A percentile compares a stretch with the other conserved stretches of the same genome.
Evolutionary conservation across 2,329 filamentous ascomycete genomes (phyloP).

Genomic region (Colletotrichum sp.): DNA sequence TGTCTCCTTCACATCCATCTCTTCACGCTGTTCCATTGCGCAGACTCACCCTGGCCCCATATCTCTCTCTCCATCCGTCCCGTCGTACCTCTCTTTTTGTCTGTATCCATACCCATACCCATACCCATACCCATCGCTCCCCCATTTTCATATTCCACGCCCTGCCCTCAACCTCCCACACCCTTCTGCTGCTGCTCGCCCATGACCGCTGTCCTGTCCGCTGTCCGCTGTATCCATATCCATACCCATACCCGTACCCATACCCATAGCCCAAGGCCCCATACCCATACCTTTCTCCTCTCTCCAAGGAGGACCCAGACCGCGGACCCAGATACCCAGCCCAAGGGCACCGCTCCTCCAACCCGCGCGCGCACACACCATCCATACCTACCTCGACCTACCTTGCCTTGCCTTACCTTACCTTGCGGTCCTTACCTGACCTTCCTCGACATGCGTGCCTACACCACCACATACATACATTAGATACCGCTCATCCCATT

Average conservation of each 20-base stretch:
- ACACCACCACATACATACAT: constrained; percentile 16
- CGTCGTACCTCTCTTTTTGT: neutral
- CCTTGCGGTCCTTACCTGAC: neutral
- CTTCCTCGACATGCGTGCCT: constrained; percentile 11
- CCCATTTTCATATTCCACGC: constrained; percentile 14
- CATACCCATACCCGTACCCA: neutral
- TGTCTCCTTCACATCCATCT: neutral
- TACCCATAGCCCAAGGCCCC: neutral
- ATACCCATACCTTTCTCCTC: neutral
- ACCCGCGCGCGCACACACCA: constrained; percentile 7
- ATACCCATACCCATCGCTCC: neutral
- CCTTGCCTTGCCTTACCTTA: neutral
- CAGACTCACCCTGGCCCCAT: neutral
- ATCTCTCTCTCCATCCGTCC: neutral
- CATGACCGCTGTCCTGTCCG: neutral
- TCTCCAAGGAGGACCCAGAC: constrained; percentile 16
- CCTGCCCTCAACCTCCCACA: neutral
- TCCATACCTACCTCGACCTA: neutral
- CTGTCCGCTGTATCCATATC: neutral
- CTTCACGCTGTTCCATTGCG: neutral
- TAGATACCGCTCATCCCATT: constrained; percentile 22
- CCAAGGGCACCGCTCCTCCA: constrained; percentile 9
- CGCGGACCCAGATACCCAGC: constrained; percentile 12
- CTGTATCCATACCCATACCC: neutral
- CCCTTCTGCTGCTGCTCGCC: neutral